Evolutionary conservation across 139 green algal species (phyloP), one percentile per base, ranked within the genome.

Genomic region (Penium margaritaceum): DNA sequence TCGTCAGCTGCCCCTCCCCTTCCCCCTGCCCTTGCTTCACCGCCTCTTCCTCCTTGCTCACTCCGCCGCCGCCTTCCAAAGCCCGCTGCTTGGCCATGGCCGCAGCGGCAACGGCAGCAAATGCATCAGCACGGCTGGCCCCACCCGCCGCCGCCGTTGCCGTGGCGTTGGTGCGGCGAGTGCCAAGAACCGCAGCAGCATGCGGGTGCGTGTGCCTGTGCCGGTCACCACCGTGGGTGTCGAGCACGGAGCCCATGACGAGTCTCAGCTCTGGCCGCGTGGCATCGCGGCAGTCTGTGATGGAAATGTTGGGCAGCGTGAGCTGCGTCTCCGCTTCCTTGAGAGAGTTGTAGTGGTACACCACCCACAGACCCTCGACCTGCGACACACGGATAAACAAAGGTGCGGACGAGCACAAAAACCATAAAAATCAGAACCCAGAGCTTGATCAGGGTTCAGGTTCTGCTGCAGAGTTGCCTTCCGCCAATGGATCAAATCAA

Each of bases 321-420:
- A 82, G 55, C 38, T 80, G 57, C 32, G 79, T 58, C 30, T 74
- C 29, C 62, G 58, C 60, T 7, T 75, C 76, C n/a, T 38, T 7
- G 5, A 32, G n/a, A 27, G 32, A 63, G n/a, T 33, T 79, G 0
- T 15, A 21, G 5, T 44, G 69, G 68, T 82, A 82, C 58, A 47
- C 70, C 39, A 79, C 24, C 76, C 76, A 82, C 36, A 82, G 70
- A 1, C 57, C 57, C 30, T 47, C 19, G 41, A 81, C 65, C 74
- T 81, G 67, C n/a, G 1, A 14, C 30, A 12, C 30, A 65, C 55
- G 14, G 30, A 12, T n/a, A n/a, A n/a, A n/a, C n/a, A n/a, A n/a
- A n/a, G n/a, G n/a, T n/a, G n/a, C n/a, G n/a, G n/a, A n/a, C n/a
- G n/a, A n/a, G n/a, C n/a, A n/a, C n/a, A n/a, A n/a, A n/a, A n/a